Evolutionary conservation across 352 stramenopile genomes (phyloP).

Genomic region (Pythium scleroteichum): DNA sequence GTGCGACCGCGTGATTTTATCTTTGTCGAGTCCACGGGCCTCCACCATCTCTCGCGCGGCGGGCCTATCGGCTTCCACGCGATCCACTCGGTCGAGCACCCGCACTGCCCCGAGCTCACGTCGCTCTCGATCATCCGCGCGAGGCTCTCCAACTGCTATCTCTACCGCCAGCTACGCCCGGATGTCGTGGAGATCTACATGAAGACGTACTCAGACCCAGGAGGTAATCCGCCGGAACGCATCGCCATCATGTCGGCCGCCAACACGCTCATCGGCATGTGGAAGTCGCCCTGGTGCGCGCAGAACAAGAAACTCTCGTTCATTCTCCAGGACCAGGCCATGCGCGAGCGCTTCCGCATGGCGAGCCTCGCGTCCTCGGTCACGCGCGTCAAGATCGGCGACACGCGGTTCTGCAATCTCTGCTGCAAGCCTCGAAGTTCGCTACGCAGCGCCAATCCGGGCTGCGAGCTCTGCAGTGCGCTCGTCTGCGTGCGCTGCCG

Average conservation of each 20-base stretch:
- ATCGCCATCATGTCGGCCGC: slow-evolving; percentile 29
- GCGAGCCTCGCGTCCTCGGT: background rate
- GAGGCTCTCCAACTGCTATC: slow-evolving; percentile 19
- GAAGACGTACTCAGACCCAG: slow-evolving; percentile 25
- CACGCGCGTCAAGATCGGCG: background rate
- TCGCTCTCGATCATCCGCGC: slow-evolving; percentile 11
- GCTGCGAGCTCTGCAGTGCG: background rate
- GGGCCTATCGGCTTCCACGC: slow-evolving; percentile 41
- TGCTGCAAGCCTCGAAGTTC: background rate
- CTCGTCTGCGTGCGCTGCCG: background rate
- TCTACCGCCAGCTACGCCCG: slow-evolving; percentile 19
- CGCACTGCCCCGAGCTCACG: slow-evolving; percentile 7
- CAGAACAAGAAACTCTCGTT: slow-evolving; percentile 41
- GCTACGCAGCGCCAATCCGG: background rate
- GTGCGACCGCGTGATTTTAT: slow-evolving; percentile 42
- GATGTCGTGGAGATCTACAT: slow-evolving; percentile 34
- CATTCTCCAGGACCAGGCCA: background rate
- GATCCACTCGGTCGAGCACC: slow-evolving; percentile 41
- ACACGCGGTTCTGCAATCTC: background rate
- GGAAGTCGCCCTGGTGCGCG: slow-evolving; percentile 29
- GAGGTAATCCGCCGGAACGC: slow-evolving; percentile 21
- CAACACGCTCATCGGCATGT: slow-evolving; percentile 26
- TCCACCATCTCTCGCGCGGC: slow-evolving; percentile 32
- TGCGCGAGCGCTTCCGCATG: background rate
- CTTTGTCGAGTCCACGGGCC: slow-evolving; percentile 44